A percentile compares a stretch with the other conserved stretches of the same genome.
These are phyloP conservation scores for Trichoderma polysporum DNA, from an alignment of 2,329 filamentous ascomycete genomes.

Conservation along the genomic window DNA sequence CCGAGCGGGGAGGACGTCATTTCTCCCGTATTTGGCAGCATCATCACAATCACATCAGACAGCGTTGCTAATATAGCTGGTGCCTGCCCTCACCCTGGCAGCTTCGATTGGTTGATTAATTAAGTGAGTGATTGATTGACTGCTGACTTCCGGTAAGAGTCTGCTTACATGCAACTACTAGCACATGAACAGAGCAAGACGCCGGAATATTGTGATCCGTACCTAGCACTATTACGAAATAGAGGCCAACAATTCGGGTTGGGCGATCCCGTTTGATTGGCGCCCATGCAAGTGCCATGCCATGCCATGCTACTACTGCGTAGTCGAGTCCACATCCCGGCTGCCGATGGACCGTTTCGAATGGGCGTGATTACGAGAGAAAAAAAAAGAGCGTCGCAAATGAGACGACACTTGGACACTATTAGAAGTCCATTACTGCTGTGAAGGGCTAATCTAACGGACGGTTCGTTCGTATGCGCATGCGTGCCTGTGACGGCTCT, in stretches of 20 bases:
- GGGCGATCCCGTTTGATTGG: conserved; percentile 20
- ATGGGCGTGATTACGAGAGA: neutral
- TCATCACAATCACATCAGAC: neutral
- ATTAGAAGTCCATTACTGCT: neutral
- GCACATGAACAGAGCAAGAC: neutral
- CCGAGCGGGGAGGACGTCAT: conserved; percentile 21
- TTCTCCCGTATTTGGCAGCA: conserved; percentile 8
- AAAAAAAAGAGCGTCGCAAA: neutral
- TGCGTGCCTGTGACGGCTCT: neutral
- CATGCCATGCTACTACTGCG: neutral
- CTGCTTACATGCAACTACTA: neutral
- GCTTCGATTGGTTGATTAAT: neutral
- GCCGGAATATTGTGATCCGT: neutral
- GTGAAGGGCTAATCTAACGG: neutral
- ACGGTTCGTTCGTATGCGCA: neutral
- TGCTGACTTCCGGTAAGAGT: neutral
- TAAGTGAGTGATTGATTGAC: neutral
- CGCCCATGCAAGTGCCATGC: conserved; percentile 9
- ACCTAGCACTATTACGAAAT: too few relatives aligned
- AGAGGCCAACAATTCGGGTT: conserved; percentile 10
- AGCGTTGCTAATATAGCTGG: neutral
- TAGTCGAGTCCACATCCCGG: neutral
- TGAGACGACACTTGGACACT: neutral
- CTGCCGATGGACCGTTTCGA: neutral
- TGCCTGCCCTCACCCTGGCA: neutral